phyloP scores from a whole-genome alignment of 352 stramenopile genomes.

The Phytophthora citricola region DNA sequence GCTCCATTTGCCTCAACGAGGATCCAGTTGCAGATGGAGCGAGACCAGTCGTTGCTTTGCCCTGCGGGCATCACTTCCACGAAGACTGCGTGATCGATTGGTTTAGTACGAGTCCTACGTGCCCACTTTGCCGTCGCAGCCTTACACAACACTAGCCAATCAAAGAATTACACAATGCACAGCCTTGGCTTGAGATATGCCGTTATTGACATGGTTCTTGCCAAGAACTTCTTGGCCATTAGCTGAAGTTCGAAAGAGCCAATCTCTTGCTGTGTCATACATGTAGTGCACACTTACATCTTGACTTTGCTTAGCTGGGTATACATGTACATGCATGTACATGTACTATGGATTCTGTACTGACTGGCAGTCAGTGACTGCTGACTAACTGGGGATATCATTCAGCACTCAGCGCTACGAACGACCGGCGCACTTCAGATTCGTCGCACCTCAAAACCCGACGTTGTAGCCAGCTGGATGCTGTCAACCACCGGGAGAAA shows the following conservation, averaged over 20 bases:
- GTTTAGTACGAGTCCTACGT: slow-evolving; percentile 68
- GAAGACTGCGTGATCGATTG: slow-evolving; percentile 78
- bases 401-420: slow-evolving; percentile 13
- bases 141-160: slow-evolving; percentile 4
- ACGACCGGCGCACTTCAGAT: slow-evolving; percentile 26
- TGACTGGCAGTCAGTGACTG: no score
- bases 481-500: slow-evolving; percentile 24
- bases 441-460: slow-evolving; percentile 28
- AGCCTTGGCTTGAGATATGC: no score
- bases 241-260: no score
- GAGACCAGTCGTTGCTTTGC: slow-evolving; percentile 46
- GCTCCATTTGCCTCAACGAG: slow-evolving; percentile 63
- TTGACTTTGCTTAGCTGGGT: no score
- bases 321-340: no score
- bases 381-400: slow-evolving; percentile 3
- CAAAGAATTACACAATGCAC: background rate
- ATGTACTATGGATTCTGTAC: no score
- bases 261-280: no score
- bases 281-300: no score
- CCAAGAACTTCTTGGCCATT: no score
- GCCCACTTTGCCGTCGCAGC: slow-evolving; percentile 56
- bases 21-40: slow-evolving; percentile 29
- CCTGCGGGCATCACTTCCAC: slow-evolving; percentile 68
- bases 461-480: slow-evolving; percentile 28
- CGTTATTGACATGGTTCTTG: no score